Conservation (phyloP, 768 basidiomycete species). For the Tricholomella constricta region DNA sequence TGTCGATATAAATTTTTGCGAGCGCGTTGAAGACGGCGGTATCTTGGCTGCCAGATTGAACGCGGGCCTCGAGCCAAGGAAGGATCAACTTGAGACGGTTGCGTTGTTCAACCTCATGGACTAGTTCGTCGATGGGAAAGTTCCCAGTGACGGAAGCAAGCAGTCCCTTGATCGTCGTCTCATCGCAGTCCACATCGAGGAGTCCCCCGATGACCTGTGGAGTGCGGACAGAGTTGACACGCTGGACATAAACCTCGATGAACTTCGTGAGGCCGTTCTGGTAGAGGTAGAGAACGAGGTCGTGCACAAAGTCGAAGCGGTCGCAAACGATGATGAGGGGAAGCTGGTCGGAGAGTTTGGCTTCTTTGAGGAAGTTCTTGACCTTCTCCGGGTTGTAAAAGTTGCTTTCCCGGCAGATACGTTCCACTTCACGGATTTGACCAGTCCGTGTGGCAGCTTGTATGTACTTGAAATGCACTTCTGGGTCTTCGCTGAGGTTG, state of each 20-base stretch:
- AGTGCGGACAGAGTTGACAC: conserved; percentile 95
- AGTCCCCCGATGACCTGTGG: conserved; percentile 97
- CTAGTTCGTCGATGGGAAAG: conserved; percentile 97
- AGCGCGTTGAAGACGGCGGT: conserved; percentile 94
- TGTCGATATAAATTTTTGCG: conserved; percentile 98
- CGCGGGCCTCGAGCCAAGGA: conserved; percentile 94
- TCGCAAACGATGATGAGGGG: conserved; percentile 99
- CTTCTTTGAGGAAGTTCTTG: conserved; percentile 99
- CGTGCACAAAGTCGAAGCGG: conserved; percentile 99
- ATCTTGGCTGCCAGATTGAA: conserved; percentile 93
- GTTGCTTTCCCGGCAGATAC: conserved; percentile 97
- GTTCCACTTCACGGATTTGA: conserved; percentile 98
- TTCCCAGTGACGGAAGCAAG: conserved; percentile 93
- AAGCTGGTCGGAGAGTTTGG: conserved; percentile 93
- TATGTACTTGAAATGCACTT: conserved; percentile 99
- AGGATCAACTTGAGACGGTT: conserved; percentile 96
- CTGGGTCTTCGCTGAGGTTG: conserved; percentile 93
- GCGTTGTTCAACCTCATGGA: conserved; percentile 94
- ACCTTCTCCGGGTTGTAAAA: conserved; percentile 99
- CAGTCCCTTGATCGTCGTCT: conserved; percentile 92
- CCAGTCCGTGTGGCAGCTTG: conserved; percentile 98
- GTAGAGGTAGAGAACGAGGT: conserved; percentile 97
- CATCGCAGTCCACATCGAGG: conserved; percentile 97
- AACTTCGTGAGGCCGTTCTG: conserved; percentile 96
- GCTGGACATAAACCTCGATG: conserved; percentile 99